Evolutionary conservation across 1,284 basidiomycete genomes (phyloP).

Genomic region (Neotropicomus parvogracilis): DNA sequence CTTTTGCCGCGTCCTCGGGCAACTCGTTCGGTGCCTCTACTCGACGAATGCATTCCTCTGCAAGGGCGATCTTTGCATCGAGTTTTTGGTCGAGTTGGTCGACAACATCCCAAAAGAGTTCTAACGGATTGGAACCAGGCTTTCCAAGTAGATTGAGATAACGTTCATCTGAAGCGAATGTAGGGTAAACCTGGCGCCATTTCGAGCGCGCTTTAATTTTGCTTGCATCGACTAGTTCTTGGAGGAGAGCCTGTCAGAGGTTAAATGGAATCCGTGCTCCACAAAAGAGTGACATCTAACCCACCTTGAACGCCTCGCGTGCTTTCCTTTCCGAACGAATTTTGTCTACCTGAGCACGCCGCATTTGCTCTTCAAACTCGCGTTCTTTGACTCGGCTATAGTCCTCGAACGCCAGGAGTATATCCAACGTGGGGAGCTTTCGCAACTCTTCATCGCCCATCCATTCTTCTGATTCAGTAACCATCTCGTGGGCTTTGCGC

Average conservation of each 20-base stretch:
- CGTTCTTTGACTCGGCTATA: conserved; percentile 83
- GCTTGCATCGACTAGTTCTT: conserved; percentile 62
- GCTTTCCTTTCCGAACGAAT: conserved; percentile 81
- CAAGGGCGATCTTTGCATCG: conserved; percentile 67
- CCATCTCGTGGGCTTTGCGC: conserved; percentile 74
- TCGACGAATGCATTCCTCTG: conserved; percentile 58
- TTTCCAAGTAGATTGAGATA: conserved; percentile 85
- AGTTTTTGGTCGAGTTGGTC: conserved; percentile 85
- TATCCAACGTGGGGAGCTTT: conserved; percentile 82
- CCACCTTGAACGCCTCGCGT: conserved; percentile 81
- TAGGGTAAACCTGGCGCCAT: conserved; percentile 86
- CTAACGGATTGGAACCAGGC: conserved; percentile 90
- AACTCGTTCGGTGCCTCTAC: conserved; percentile 37
- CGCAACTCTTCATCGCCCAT: conserved; percentile 69
- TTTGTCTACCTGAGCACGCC: conserved; percentile 77
- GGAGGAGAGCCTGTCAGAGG: conserved; percentile 59
- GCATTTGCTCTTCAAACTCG: conserved; percentile 82
- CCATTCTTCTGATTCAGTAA: conserved; percentile 78
- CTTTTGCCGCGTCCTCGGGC: conserved; percentile 34
- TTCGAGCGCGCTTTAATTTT: conserved; percentile 79
- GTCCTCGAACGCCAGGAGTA: conserved; percentile 88
- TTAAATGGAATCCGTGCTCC: conserved; percentile 1
- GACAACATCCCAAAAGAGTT: conserved; percentile 93
- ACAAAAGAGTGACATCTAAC: not conserved
- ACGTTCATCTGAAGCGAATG: conserved; percentile 74